Base-by-base conservation (phyloP, 2,329 filamentous ascomycete genomes). In the Phialemoniopsis sp. region DNA sequence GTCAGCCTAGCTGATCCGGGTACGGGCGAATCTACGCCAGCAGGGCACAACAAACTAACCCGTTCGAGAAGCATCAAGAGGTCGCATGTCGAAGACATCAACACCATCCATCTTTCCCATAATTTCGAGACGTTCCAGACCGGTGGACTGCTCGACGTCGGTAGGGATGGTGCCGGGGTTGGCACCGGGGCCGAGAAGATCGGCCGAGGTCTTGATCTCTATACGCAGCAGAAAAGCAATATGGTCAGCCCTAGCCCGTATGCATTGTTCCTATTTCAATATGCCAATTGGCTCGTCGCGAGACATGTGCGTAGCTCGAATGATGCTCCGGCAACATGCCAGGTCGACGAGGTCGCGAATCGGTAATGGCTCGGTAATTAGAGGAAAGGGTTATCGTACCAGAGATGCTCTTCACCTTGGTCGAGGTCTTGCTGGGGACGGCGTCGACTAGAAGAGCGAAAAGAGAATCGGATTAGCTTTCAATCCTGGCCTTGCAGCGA, bases 61-160 rank as follows among this genome's bases (percentile, higher is more conserved):
- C 68, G 79, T 80, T 62, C 93, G 84, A 66, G 86, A 93, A 49
- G 91, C 77, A 66, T 97, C 93, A 56, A 98, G 80, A 48, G 93
- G 93, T 68, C 82, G 85, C 93, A 97, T 95, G 73, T 98, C 90
- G 74, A 98, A 98, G 64, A 97, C 76, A 63, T 98, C 93, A 57
- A 96, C 75, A 52, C 93, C 90, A 77, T 97, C 89, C 86, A 97
- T 95, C 82, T 98, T 98, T 71, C 93, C 93, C 64, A 98, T 78
- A 60, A 98, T 93, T 72, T 98, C 93, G 55, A 98, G 80, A 80
- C 93, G 90, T 78, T 98, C 93, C 45, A 97, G 78, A 87, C 93
- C 93, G 55, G 93, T 97, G 44, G 93, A 73, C 69, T 98, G 93
- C 67, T 97, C 89, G 63, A 95, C 68, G 69, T 98, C 93, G 70